Evolutionary conservation across 2,329 filamentous ascomycete genomes (phyloP).

Genomic region (Diplocarpon mali): DNA sequence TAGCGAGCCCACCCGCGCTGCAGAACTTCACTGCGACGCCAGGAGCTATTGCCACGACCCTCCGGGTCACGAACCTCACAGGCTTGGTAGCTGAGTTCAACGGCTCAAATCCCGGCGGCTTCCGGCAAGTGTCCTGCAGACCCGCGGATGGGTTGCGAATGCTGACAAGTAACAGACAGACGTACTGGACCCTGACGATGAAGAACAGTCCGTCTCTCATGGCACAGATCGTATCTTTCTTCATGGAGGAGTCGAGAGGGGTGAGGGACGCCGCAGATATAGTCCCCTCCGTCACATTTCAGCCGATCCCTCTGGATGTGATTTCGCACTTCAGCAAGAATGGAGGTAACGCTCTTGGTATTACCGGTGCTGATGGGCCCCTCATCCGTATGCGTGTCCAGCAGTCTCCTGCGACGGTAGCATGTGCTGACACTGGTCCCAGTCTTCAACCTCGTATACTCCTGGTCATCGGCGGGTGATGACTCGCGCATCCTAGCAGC

Average conservation of each 20-base stretch:
- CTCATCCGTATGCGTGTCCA: slow-evolving; percentile 5
- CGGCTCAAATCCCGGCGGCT: slow-evolving; percentile 16
- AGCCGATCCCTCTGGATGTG: slow-evolving; percentile 33
- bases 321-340: slow-evolving; percentile 28
- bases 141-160: neutral
- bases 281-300: slow-evolving; percentile 21
- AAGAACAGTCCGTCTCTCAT: slow-evolving; percentile 14
- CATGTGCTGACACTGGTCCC: neutral
- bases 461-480: slow-evolving; percentile 25
- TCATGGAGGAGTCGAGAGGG: slow-evolving; percentile 11
- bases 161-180: slow-evolving; percentile 8
- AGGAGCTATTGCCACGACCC: slow-evolving; percentile 8
- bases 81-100: slow-evolving; percentile 16
- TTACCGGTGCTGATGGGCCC: slow-evolving; percentile 11
- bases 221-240: slow-evolving; percentile 14
- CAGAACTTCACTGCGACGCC: slow-evolving; percentile 11
- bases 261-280: slow-evolving; percentile 11
- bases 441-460: slow-evolving; percentile 13
- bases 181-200: slow-evolving; percentile 14
- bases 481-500: slow-evolving; percentile 28
- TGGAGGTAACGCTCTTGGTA: slow-evolving; percentile 24
- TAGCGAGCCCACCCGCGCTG: slow-evolving; percentile 14
- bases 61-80: slow-evolving; percentile 13
- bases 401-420: neutral
- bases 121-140: slow-evolving; percentile 9